Percentiles rank a stretch among this genome's conserved stretches.
These are phyloP conservation scores for Francoa sonchifolia DNA, from an alignment of 441 rosid species.

Conservation along the genomic window DNA sequence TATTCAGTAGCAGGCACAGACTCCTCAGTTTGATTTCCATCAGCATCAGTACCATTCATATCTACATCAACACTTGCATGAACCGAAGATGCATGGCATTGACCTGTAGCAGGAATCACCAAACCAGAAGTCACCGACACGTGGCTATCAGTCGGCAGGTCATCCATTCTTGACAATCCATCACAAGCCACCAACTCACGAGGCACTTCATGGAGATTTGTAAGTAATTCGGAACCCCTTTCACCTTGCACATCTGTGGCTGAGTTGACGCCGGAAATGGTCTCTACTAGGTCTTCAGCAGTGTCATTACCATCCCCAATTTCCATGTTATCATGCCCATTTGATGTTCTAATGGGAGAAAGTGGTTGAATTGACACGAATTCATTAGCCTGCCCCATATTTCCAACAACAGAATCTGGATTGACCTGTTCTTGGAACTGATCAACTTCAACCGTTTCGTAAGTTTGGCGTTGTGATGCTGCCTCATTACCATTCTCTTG, in stretches of 20 bases:
- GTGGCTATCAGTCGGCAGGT: conserved; percentile 14
- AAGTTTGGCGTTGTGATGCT: conserved; percentile 19
- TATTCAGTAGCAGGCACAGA: conserved; percentile 27
- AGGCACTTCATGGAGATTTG: conserved; percentile 26
- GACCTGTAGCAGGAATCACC: conserved; percentile 27
- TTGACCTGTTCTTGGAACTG: conserved; percentile 24
- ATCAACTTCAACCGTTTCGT: conserved; percentile 26
- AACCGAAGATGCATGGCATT: conserved; percentile 21
- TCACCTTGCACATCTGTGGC: conserved; percentile 26
- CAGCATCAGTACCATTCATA: conserved; percentile 56
- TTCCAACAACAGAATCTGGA: conserved; percentile 19
- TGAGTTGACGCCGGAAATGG: conserved; percentile 33
- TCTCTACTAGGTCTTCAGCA: conserved; percentile 31
- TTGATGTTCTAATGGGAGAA: conserved; percentile 39
- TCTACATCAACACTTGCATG: conserved; percentile 59
- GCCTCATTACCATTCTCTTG: conserved; percentile 30
- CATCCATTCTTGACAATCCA: conserved; percentile 22
- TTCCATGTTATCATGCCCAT: conserved; percentile 68
- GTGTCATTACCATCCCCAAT: conserved; percentile 47
- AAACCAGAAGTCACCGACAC: conserved; percentile 22
- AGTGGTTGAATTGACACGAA: conserved; percentile 39
- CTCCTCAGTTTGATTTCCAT: conserved; percentile 43
- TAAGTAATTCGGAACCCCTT: conserved; percentile 23
- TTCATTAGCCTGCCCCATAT: conserved; percentile 27
- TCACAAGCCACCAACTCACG: conserved; percentile 19